Conservation (phyloP, 768 basidiomycete genomes). For the Rhodotorula babjevae region DNA sequence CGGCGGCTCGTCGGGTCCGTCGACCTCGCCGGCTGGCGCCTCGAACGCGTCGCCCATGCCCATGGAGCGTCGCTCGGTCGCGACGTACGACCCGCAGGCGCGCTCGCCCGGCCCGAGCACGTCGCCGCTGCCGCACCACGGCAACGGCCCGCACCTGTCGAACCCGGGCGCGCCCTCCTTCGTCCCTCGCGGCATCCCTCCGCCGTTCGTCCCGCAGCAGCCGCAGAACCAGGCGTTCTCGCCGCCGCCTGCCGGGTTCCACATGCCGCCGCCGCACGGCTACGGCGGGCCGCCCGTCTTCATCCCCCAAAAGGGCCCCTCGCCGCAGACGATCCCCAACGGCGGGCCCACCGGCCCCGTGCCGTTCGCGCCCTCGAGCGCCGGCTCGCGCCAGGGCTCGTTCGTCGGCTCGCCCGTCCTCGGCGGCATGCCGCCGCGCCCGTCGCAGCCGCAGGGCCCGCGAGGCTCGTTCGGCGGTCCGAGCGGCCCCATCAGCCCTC, state of each 20-base stretch:
- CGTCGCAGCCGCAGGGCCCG: conserved; percentile 6
- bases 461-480: conserved; percentile 27
- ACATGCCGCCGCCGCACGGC: conserved; percentile 10
- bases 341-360: conserved; percentile 7
- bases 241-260: conserved; percentile 13
- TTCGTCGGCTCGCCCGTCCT: conserved; percentile 27
- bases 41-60: neutral
- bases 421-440: conserved; percentile 9
- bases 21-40: conserved; percentile 11
- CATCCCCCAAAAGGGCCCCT: conserved; percentile 33
- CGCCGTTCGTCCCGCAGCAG: conserved; percentile 26
- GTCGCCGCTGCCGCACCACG: conserved; percentile 18
- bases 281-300: conserved; percentile 6
- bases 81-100: conserved; percentile 30
- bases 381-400: conserved; percentile 25
- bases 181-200: conserved; percentile 22
- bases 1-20: neutral
- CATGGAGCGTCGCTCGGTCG: conserved; percentile 25
- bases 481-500: conserved; percentile 30
- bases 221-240: conserved; percentile 23
- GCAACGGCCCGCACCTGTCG: conserved; percentile 21
- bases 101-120: conserved; percentile 30
- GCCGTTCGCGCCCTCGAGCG: conserved; percentile 18
- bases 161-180: conserved; percentile 12
- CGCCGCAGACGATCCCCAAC: conserved; percentile 39